Evolutionary conservation across 176 grass and related monocot species (phyloP).

Genomic region (Saccharum officinarum): DNA sequence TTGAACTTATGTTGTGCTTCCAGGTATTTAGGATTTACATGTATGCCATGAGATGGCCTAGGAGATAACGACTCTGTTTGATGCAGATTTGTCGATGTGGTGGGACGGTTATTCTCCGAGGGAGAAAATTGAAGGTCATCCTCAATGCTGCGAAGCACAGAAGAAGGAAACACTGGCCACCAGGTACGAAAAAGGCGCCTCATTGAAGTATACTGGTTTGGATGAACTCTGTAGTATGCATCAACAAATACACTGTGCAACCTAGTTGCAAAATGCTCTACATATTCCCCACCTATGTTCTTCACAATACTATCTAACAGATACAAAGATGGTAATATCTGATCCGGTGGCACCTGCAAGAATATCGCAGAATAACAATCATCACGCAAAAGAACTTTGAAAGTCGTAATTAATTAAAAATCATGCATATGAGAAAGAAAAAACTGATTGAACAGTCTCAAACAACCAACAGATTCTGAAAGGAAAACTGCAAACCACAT

Average conservation of each 20-base stretch:
- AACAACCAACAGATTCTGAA: not conserved
- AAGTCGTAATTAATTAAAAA: conserved; percentile 14
- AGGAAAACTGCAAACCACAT: not conserved
- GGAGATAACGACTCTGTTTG: conserved; percentile 61
- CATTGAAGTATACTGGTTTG: conserved; percentile 73
- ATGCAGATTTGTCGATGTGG: conserved; percentile 36
- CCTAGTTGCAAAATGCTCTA: conserved; percentile 66
- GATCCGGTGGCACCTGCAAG: conserved; percentile 78
- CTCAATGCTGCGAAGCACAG: conserved; percentile 74
- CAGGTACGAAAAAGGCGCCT: conserved; percentile 89
- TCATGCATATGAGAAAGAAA: not conserved
- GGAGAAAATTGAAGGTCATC: conserved; percentile 87
- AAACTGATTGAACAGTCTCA: not conserved
- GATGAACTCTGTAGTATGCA: conserved; percentile 78
- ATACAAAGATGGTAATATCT: conserved; percentile 96
- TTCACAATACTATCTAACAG: conserved; percentile 99
- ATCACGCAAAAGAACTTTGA: conserved; percentile 20
- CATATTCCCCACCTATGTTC: conserved; percentile 89
- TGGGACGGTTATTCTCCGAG: conserved; percentile 38
- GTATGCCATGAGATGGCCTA: conserved; percentile 71
- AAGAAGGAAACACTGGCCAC: conserved; percentile 75
- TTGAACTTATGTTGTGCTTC: conserved; percentile 65
- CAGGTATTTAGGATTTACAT: conserved; percentile 91
- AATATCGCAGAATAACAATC: conserved; percentile 30
- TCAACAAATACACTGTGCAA: conserved; percentile 85